Conservation (phyloP, 495 filamentous ascomycete species). For the Aspergillus diversus region DNA sequence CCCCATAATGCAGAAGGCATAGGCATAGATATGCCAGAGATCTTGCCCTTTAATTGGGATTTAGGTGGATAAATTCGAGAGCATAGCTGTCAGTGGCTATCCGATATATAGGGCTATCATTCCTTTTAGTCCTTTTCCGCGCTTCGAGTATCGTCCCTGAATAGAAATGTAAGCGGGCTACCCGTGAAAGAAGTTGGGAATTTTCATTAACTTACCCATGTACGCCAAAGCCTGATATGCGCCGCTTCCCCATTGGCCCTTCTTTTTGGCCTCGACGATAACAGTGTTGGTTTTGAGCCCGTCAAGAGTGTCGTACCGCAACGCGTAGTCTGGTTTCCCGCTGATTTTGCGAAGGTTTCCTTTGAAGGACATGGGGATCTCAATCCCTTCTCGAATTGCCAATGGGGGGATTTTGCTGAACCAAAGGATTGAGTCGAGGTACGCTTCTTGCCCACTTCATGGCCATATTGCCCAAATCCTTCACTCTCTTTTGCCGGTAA, state of each 20-base stretch:
- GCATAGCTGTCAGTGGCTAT: neutral
- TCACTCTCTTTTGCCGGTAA: neutral
- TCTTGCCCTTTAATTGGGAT: neutral
- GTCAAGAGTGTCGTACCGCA: neutral
- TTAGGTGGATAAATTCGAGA: neutral
- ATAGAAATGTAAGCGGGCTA: neutral
- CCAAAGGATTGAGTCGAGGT: neutral
- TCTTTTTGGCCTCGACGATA: neutral
- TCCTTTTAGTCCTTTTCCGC: neutral
- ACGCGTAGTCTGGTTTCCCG: neutral
- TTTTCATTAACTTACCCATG: neutral
- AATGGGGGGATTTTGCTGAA: neutral
- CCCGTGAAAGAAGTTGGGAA: neutral
- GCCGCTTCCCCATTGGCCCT: neutral
- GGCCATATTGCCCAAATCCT: neutral
- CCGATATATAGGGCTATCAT: neutral
- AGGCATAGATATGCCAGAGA: neutral
- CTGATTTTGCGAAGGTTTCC: neutral
- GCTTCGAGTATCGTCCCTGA: neutral
- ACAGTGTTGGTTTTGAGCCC: constrained; percentile 6
- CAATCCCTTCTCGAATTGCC: neutral
- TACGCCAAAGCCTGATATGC: neutral
- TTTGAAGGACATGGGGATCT: neutral
- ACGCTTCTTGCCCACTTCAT: neutral
- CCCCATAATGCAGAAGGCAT: no score